Base-by-base conservation (phyloP, 805 yeast species). In the Candida loeiensis region DNA sequence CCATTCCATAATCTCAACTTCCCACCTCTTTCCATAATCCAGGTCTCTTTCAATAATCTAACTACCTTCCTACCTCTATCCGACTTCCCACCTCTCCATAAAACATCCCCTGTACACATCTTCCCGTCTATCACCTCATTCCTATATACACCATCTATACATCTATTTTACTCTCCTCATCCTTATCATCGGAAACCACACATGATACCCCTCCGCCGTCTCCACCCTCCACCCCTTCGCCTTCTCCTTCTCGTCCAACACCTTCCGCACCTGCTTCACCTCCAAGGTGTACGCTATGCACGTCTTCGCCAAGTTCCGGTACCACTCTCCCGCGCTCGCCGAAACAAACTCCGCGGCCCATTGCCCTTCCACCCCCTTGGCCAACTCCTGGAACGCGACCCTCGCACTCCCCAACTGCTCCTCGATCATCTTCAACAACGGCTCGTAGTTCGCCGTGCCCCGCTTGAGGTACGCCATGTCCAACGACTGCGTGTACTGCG, bases 401-500 rank as follows among this genome's bases (percentile, higher is more conserved):
- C 31, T 28, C 5, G 35, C 30, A 4, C 24, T 19, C n/a, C 29
- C 31, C 21, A 47, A 39, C 28, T 43, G 40, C 6, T 45, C 45
- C 8, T 40, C 41, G 12, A 43, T 41, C 12, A 43, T 19, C 31
- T 33, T 34, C 17, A 47, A 31, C 16, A 45, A 37, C 8, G 41
- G 43, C 22, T 29, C 33, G 28, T 40, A 39, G 19, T 37, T 39
- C 19, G 12, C 28, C 18, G 33, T 40, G 12, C 36, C 34, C 24
- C 22, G 21, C 16, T 34, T 26, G n/a, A 45, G 37, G 34, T 29
- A 37, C n/a, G 32, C 12, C 15, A 37, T 30, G 29, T 43, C 37
- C 15, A 47, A 41, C 14, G 63, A 53, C 11, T 44, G 45, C 30
- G 41, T 30, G 45, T 63, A 71, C 22, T 71, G 71, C 11, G 52